These are phyloP conservation scores for Candida schatavii DNA, from an alignment of 805 yeast genomes.

Conservation along the genomic window DNA sequence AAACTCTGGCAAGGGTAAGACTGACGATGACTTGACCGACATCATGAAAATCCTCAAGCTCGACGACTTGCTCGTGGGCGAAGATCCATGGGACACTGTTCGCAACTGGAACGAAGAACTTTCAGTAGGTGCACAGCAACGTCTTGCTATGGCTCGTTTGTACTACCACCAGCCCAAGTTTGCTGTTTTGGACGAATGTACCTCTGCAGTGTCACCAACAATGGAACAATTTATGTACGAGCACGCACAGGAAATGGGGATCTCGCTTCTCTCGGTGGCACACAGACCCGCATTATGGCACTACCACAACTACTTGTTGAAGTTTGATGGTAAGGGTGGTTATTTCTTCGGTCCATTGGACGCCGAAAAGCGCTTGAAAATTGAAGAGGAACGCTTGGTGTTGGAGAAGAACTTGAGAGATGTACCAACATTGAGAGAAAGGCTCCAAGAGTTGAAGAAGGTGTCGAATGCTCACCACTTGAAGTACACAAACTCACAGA, in stretches of 20 bases:
- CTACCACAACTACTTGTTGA: slow-evolving; percentile 78
- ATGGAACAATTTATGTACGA: slow-evolving; percentile 88
- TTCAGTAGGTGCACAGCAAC: slow-evolving; percentile 88
- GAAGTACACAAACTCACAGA: slow-evolving; percentile 15
- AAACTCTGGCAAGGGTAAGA: slow-evolving; percentile 21
- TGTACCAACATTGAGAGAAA: slow-evolving; percentile 62
- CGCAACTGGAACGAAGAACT: slow-evolving; percentile 88
- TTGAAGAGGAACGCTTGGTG: slow-evolving; percentile 74
- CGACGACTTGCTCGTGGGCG: slow-evolving; percentile 47
- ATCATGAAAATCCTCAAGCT: slow-evolving; percentile 58
- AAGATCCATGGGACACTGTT: slow-evolving; percentile 57
- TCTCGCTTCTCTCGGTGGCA: slow-evolving; percentile 84
- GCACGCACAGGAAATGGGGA: slow-evolving; percentile 74
- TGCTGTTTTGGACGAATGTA: slow-evolving; percentile 94
- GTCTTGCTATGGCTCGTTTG: slow-evolving; percentile 89
- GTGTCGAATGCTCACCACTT: slow-evolving; percentile 45
- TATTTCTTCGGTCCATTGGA: slow-evolving; percentile 61
- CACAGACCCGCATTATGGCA: slow-evolving; percentile 93
- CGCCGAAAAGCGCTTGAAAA: slow-evolving; percentile 66
- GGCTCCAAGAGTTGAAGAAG: slow-evolving; percentile 61
- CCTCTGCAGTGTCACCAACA: slow-evolving; percentile 88
- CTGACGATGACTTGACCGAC: slow-evolving; percentile 49
- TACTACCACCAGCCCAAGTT: slow-evolving; percentile 89
- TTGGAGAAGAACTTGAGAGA: slow-evolving; percentile 71
- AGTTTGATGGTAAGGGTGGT: slow-evolving; percentile 82